These are phyloP conservation scores for Alternaria arbusti DNA, from an alignment of 2,329 filamentous ascomycete species.

Conservation along the genomic window DNA sequence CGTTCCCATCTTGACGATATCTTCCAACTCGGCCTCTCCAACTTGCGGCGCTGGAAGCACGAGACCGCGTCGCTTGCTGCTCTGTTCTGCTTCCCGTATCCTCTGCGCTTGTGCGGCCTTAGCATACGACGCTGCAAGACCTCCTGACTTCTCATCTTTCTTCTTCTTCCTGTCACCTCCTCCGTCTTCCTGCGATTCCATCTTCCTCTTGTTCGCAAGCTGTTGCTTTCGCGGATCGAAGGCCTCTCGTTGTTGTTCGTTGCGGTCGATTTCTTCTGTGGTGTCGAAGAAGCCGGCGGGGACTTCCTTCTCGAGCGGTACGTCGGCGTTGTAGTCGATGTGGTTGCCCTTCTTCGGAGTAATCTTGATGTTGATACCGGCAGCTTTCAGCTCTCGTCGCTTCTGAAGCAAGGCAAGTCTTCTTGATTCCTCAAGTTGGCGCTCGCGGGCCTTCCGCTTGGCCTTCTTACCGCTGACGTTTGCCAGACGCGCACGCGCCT, in stretches of 20 bases:
- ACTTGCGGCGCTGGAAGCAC: conserved; percentile 89
- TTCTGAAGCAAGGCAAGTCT: conserved; percentile 91
- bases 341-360: conserved; percentile 89
- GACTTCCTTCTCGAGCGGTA: conserved; percentile 94
- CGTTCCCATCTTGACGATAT: conserved; percentile 99
- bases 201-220: conserved; percentile 89
- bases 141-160: conserved; percentile 76
- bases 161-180: conserved; percentile 83
- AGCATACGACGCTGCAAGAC: conserved; percentile 84
- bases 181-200: conserved; percentile 82
- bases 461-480: conserved; percentile 99
- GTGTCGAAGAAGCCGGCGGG: conserved; percentile 94
- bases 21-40: conserved; percentile 88
- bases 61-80: conserved; percentile 87
- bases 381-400: conserved; percentile 93
- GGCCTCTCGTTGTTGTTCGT: conserved; percentile 81
- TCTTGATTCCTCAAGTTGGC: conserved; percentile 93
- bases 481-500: conserved; percentile 92
- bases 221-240: conserved; percentile 96
- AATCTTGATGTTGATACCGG: conserved; percentile 98
- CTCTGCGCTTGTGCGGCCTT: conserved; percentile 95
- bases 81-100: conserved; percentile 94
- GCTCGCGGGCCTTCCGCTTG: conserved; percentile 93
- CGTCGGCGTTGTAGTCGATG: conserved; percentile 99
- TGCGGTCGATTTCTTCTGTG: conserved; percentile 76